These are phyloP conservation scores for Galeopsis tetrahit DNA, from an alignment of 257 asterid genomes.

Conservation along the genomic window DNA sequence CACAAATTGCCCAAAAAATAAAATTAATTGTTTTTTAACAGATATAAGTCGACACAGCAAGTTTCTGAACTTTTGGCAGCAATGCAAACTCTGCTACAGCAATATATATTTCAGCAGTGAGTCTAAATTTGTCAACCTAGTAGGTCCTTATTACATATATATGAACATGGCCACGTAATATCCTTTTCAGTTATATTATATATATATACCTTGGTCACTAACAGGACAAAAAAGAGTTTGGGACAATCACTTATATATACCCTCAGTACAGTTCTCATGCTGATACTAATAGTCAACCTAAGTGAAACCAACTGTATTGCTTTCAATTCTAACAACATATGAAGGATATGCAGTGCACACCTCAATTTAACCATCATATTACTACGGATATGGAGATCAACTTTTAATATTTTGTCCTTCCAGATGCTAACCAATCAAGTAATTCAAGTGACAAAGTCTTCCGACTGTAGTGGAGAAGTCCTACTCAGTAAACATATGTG, in stretches of 20 bases:
- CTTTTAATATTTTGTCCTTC: slow-evolving; percentile 16
- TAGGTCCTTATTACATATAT: not conserved
- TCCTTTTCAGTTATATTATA: slow-evolving; percentile 13
- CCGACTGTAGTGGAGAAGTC: not conserved
- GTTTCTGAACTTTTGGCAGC: slow-evolving; percentile 9
- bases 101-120: slow-evolving; percentile 20
- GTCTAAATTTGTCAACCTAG: not conserved
- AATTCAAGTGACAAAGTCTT: not conserved
- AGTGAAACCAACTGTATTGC: not conserved
- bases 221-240: slow-evolving; percentile 15
- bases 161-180: slow-evolving; percentile 13
- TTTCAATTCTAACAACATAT: slow-evolving; percentile 5
- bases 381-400: slow-evolving; percentile 1
- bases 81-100: not conserved
- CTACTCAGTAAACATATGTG: not conserved
- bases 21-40: not conserved
- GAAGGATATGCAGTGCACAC: not conserved
- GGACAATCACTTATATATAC: not conserved
- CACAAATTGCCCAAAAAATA: slow-evolving; percentile 1
- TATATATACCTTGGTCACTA: slow-evolving; percentile 29
- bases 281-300: slow-evolving; percentile 22
- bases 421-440: not conserved
- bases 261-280: not conserved
- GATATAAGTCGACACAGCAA: not conserved
- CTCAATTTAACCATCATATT: not conserved